Evolutionary conservation across 352 stramenopile genomes (phyloP), one percentile per base, ranked within the genome.

Genomic region (Plasmopara viticola): DNA sequence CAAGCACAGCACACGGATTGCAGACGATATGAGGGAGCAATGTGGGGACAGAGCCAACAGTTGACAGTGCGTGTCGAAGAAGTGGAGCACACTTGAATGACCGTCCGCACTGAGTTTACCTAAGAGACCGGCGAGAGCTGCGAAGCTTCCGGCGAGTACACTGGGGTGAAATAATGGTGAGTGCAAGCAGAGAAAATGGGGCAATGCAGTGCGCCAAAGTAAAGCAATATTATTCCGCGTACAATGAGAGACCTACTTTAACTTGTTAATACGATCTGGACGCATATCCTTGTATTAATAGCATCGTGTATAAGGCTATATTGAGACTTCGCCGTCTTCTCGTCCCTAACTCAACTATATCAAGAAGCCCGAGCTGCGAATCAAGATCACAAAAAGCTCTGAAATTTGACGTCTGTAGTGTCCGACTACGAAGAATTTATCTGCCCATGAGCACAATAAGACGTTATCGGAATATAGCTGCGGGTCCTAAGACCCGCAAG

Each of bases 31-130:
- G 31, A 62, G 14, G 29, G 20, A 25, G 29, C 66, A 74, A 6
- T 55, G 68, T 15, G 40, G 35, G 29, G 45, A 46, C 13, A 63
- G 41, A 31, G 33, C 12, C 0, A 40, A 60, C 4, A 43, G 17
- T 18, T 66, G 64, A 14, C 66, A 75, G 14, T 60, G 53, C 8
- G 34, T 43, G 14, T 58, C 37, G 4, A 75, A 30, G 25, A 56
- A 50, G 13, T 71, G 56, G 4, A 76, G 53, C 10, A 43, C 56
- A 1, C 15, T 59, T 1, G 67, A 66, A 31, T 68, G 60, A 5
- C 64, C 51, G 39, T 76, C 67, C 0, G 67, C 72, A 9, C 70
- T 70, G 10, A 86, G 58, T 67, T 90, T 90, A 10, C 78, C 78
- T 9, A 86, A 46, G 45, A 84, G 60, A 40, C 78, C 78, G 0